These are phyloP conservation scores for Geum urbanum DNA, from an alignment of 306 rosid genomes.

Conservation along the genomic window DNA sequence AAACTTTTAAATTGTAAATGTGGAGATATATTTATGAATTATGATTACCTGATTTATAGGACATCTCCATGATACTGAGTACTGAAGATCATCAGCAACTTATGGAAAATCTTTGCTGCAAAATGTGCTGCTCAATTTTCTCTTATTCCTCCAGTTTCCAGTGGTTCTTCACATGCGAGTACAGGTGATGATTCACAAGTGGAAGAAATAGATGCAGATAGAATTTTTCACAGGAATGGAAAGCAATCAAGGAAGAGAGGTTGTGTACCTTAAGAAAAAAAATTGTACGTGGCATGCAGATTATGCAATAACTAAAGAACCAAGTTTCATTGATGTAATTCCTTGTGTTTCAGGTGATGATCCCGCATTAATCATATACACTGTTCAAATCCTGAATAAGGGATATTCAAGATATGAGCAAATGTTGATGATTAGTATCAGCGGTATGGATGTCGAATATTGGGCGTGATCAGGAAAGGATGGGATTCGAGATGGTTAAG, in stretches of 20 bases:
- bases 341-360: constrained; percentile 63
- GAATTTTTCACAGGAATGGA: constrained; percentile 30
- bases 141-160: constrained; percentile 65
- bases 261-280: constrained; percentile 11
- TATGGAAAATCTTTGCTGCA: constrained; percentile 68
- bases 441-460: too few species aligned
- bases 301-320: constrained; percentile 7
- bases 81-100: constrained; percentile 74
- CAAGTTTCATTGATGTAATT: constrained; percentile 21
- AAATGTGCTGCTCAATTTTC: constrained; percentile 61
- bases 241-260: constrained; percentile 49
- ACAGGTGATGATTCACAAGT: constrained; percentile 35
- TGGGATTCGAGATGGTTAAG: too few species aligned
- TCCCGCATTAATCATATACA: constrained; percentile 81
- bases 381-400: too few species aligned
- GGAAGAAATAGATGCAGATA: constrained; percentile 36
- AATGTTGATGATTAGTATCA: too few species aligned
- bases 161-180: constrained; percentile 36
- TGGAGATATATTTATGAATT: neutral
- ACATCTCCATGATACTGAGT: constrained; percentile 70
- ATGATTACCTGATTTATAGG: constrained; percentile 43
- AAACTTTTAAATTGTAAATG: neutral
- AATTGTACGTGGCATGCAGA: constrained; percentile 1
- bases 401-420: too few species aligned
- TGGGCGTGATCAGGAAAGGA: too few species aligned